A percentile compares a stretch with the other conserved stretches of the same genome.
Evolutionary conservation across 768 basidiomycete genomes (phyloP).

Genomic region (Xerocomellus dryophilus): DNA sequence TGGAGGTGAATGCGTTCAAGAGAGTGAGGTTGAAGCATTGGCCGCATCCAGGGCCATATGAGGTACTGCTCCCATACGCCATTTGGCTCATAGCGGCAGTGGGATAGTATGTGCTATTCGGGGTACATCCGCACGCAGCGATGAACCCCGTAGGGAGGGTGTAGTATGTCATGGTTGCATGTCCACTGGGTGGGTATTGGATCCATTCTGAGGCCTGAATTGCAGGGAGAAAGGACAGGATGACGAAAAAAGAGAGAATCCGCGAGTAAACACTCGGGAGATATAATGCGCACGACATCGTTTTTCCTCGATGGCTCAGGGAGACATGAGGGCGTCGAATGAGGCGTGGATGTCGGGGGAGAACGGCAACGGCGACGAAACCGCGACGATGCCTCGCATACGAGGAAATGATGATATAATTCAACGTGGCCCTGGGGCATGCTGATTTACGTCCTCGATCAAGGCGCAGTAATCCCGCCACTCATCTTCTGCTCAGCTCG

Average conservation of each 20-base stretch:
- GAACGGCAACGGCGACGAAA: neutral
- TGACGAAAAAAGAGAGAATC: slow-evolving; percentile 21
- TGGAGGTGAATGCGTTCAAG: slow-evolving; percentile 59
- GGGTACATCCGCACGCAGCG: slow-evolving; percentile 76
- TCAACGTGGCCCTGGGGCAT: too few species aligned
- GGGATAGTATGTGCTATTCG: slow-evolving; percentile 61
- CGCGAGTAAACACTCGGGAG: slow-evolving; percentile 4
- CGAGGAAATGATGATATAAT: too few species aligned
- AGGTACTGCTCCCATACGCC: slow-evolving; percentile 73
- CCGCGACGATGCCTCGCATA: neutral
- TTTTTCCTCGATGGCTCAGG: slow-evolving; percentile 1
- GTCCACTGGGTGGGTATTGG: slow-evolving; percentile 56
- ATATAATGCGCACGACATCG: slow-evolving; percentile 15
- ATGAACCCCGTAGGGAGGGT: slow-evolving; percentile 43
- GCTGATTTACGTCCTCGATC: neutral
- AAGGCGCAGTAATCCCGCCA: too few species aligned
- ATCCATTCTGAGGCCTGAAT: slow-evolving; percentile 51
- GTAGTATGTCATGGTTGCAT: slow-evolving; percentile 81
- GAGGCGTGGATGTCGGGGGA: neutral
- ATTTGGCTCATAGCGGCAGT: slow-evolving; percentile 79
- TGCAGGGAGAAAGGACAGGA: slow-evolving; percentile 27
- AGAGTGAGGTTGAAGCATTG: slow-evolving; percentile 78
- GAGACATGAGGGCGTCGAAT: slow-evolving; percentile 13
- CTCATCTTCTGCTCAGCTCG: neutral
- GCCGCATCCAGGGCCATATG: slow-evolving; percentile 73